Percentiles rank a stretch among this genome's conserved stretches.
Conservation (phyloP, 2,329 filamentous ascomycete species). For the Colletotrichum sp. region DNA sequence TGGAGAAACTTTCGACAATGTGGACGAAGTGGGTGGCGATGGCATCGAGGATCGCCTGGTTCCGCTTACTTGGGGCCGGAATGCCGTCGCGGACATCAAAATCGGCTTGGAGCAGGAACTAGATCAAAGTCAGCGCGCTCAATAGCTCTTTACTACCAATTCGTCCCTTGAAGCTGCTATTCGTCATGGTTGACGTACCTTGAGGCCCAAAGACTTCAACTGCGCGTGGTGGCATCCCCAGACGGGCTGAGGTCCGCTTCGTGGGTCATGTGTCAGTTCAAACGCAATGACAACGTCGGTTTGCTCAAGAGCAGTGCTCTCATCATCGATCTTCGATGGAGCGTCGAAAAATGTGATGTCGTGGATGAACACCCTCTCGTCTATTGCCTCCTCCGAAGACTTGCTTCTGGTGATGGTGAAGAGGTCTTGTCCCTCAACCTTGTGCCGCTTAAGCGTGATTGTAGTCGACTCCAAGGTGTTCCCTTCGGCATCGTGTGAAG, state of each 20-base stretch:
- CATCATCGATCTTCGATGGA: not conserved
- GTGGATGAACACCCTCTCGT: not conserved
- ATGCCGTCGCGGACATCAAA: slow-evolving; percentile 54
- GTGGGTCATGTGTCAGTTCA: not conserved
- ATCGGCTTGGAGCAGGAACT: slow-evolving; percentile 54
- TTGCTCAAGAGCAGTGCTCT: not conserved
- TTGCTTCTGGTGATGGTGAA: not conserved
- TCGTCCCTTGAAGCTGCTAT: not conserved
- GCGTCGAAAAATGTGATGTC: not conserved
- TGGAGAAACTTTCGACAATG: slow-evolving; percentile 19
- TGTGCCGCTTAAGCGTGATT: not conserved
- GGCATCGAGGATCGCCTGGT: slow-evolving; percentile 35
- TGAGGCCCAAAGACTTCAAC: not conserved
- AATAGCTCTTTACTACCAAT: not conserved
- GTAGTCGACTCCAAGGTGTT: not conserved
- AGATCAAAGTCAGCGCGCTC: not conserved
- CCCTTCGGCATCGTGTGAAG: not conserved
- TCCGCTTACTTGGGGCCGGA: slow-evolving; percentile 39
- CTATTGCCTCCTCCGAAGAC: not conserved
- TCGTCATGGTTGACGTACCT: not conserved
- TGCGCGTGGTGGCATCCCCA: not conserved
- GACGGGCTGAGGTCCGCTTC: not conserved
- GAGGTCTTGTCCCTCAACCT: not conserved
- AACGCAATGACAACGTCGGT: not conserved
- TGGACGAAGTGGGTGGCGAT: slow-evolving; percentile 25